Percentiles rank a stretch among this genome's conserved stretches.
These are phyloP conservation scores for Myriangium duriaei DNA, from an alignment of 2,329 filamentous ascomycete genomes.

Conservation along the genomic window DNA sequence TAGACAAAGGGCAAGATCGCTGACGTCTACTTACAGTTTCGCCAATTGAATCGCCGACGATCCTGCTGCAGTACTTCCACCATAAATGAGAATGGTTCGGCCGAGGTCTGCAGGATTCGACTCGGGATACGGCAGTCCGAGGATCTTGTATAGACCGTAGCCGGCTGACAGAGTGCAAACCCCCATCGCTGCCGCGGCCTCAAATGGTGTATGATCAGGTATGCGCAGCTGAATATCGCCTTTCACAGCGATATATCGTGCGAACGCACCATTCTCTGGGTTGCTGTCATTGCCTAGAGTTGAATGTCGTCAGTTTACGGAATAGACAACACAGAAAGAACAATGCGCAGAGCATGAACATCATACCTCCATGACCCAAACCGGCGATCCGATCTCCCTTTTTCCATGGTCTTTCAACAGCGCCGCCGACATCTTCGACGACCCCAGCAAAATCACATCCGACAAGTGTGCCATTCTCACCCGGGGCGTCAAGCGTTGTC, in stretches of 20 bases:
- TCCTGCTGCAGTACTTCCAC: conserved; percentile 37
- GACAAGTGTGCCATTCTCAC: conserved; percentile 27
- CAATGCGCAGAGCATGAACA: no score
- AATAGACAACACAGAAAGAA: no score
- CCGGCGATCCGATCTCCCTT: conserved; percentile 40
- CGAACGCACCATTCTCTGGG: conserved; percentile 38
- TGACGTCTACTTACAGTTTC: conserved; percentile 27
- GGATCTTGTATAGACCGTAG: conserved; percentile 29
- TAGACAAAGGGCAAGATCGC: no score
- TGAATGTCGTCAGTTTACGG: no score
- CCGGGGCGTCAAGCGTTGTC: conserved; percentile 31
- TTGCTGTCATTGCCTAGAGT: conserved; percentile 22
- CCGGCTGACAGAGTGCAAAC: conserved; percentile 37
- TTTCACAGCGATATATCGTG: conserved; percentile 38
- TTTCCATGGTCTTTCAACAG: conserved; percentile 31
- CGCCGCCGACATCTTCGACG: conserved; percentile 36
- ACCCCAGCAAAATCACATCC: conserved; percentile 44
- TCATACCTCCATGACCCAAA: no score
- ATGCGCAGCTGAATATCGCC: conserved; percentile 33
- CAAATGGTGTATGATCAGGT: conserved; percentile 33
- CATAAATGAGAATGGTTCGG: conserved; percentile 33
- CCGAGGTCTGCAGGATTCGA: conserved; percentile 23
- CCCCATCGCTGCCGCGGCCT: conserved; percentile 38
- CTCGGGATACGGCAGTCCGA: conserved; percentile 32
- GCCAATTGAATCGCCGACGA: conserved; percentile 35